phyloP scores from a whole-genome alignment of 108 stramenopile genomes.

The Hondaea fermentalgiana region DNA sequence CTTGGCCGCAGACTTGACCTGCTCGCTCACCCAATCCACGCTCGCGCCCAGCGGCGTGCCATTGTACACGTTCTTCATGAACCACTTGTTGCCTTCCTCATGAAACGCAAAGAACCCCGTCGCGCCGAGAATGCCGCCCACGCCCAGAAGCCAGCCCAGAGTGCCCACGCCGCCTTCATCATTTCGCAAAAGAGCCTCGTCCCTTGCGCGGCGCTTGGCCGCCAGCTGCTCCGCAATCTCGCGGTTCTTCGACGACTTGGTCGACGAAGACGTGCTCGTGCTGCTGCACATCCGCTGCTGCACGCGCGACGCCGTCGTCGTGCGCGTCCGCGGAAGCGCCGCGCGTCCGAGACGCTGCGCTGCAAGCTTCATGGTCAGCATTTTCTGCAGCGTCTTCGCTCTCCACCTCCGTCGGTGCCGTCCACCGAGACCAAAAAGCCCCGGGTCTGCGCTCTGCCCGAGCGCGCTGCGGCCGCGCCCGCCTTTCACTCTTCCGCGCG shows the following conservation, averaged over 20 bases:
- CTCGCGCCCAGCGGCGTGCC: background rate
- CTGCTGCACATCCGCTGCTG: too few relatives aligned
- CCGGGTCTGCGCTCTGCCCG: too few relatives aligned
- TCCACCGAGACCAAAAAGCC: too few relatives aligned
- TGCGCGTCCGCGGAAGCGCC: too few relatives aligned
- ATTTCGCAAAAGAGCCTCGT: background rate
- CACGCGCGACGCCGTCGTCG: too few relatives aligned
- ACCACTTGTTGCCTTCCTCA: background rate
- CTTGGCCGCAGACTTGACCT: slow-evolving; percentile 43
- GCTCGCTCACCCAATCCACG: slow-evolving; percentile 39
- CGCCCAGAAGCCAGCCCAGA: background rate
- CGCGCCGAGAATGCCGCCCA: background rate
- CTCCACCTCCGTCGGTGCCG: too few relatives aligned
- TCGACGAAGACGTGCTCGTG: background rate
- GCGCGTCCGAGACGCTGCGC: too few relatives aligned
- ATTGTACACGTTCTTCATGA: background rate
- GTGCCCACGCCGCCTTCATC: background rate
- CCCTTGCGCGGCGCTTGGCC: background rate
- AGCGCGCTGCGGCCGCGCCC: too few relatives aligned
- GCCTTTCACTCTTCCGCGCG: too few relatives aligned
- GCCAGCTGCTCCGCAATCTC: background rate
- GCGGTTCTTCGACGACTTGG: background rate
- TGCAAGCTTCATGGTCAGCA: too few relatives aligned
- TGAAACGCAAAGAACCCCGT: background rate
- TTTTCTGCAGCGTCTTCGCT: too few relatives aligned